Evolutionary conservation across 2,329 filamentous ascomycete species (phyloP), one percentile per base, ranked within the genome.

Genomic region (Cadophora malorum): DNA sequence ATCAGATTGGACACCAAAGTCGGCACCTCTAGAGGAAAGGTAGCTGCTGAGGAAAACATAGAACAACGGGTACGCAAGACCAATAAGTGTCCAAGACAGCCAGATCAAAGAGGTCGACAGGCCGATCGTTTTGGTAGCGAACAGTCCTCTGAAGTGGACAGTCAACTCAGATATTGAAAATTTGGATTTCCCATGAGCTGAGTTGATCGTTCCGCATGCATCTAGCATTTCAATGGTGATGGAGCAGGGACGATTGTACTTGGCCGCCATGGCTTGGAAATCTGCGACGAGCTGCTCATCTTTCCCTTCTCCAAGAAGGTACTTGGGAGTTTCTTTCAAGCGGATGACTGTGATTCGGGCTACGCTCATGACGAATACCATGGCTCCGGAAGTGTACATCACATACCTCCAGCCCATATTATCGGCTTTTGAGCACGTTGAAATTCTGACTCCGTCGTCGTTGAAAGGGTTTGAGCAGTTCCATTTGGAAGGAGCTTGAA

Each of bases 51-150:
- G 80, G 77, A 93, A 94, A 64, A 92, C 90, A 71, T 91, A 91
- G 78, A 91, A 94, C 0, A 94, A 81, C 0, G 91, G 91, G 73
- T 93, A 93, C 0, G 89, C 90, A 0, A 93, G 83, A 7, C 91
- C 90, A 41, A 92, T 91, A 1, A 91, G 75, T 0, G 86, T 83
- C 91, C 91, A 93, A 0, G 86, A 89, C 6, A 90, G 75, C 86
- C 89, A 91, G 70, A 93, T 87, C 67, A 93, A 79, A 0, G 80
- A 70, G 0, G 90, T 93, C 0, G 86, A 90, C 1, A 88, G 75
- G 0, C 80, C 86, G 65, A 92, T 86, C 66, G 82, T 84, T 63
- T 78, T 84, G 0, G 88, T 91, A 0, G 81, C 79, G 73, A 90
- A 93, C 1, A 94, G 83, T 2, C 90, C 90, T 19, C 82, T 81